Conservation (phyloP, 2,329 filamentous ascomycete genomes). For the Colletotrichum sp. region DNA sequence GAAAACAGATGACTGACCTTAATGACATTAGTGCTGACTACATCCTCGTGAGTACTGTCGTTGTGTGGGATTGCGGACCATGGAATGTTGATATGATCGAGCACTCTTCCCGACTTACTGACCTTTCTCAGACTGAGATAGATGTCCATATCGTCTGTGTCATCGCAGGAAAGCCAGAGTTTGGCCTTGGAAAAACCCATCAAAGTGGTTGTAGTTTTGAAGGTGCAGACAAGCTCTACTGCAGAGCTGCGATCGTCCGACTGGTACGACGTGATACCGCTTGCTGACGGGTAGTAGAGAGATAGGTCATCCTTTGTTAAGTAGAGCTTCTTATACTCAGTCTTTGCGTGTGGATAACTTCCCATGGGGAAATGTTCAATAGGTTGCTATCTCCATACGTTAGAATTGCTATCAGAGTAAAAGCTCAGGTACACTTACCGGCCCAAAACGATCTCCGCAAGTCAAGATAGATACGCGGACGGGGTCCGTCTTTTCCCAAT, state of each 20-base stretch:
- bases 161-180: constrained; percentile 45
- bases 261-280: background rate
- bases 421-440: background rate
- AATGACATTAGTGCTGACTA: background rate
- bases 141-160: constrained; percentile 46
- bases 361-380: background rate
- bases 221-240: background rate
- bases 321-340: background rate
- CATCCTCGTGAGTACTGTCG: constrained; percentile 23
- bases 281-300: constrained; percentile 35
- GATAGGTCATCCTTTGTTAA: constrained; percentile 32
- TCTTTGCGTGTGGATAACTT: background rate
- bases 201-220: constrained; percentile 35
- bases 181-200: constrained; percentile 48
- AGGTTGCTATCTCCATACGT: background rate
- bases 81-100: constrained; percentile 27
- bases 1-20: background rate
- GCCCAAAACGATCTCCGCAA: constrained; percentile 21
- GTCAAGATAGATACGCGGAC: constrained; percentile 42
- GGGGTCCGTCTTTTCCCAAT: constrained; percentile 46
- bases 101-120: constrained; percentile 2
- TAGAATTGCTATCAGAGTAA: background rate
- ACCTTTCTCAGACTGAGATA: constrained; percentile 32
- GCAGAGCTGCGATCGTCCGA: background rate
- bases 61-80: constrained; percentile 20